A percentile compares a stretch with the other conserved stretches of the same genome.
Evolutionary conservation across 768 basidiomycete genomes (phyloP).

Genomic region (Rhodosporidiobolus sp.): DNA sequence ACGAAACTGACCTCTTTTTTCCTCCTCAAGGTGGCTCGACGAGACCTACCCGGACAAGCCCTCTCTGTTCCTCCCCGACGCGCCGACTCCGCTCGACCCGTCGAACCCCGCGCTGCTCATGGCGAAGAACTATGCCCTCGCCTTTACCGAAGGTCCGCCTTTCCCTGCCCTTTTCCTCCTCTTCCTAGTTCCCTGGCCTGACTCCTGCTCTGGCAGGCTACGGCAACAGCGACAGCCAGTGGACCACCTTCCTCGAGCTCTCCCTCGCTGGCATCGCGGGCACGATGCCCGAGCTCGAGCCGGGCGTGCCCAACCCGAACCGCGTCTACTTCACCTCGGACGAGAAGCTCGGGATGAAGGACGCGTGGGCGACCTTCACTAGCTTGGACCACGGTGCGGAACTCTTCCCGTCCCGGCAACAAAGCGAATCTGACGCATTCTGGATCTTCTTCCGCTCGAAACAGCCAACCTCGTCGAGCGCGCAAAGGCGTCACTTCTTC

Average conservation of each 20-base stretch:
- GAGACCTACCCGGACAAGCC: conserved; percentile 13
- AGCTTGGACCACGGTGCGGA: conserved; percentile 3
- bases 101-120: neutral
- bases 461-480: neutral
- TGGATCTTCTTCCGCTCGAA: too few relatives aligned
- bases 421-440: neutral
- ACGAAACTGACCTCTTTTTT: neutral
- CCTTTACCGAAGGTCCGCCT: neutral
- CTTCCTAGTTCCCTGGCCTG: neutral
- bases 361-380: conserved; percentile 1
- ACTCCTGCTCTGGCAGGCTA: neutral
- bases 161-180: too few relatives aligned
- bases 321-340: conserved; percentile 16
- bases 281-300: neutral
- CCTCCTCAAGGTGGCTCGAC: conserved; percentile 20
- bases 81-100: neutral
- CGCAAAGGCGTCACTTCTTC: conserved; percentile 1
- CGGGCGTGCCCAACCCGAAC: neutral
- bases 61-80: conserved; percentile 15
- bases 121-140: conserved; percentile 10
- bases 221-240: conserved; percentile 11
- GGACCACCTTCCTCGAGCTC: conserved; percentile 22
- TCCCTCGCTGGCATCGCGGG: neutral
- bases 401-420: neutral
- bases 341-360: conserved; percentile 9